Evolutionary conservation across 306 rosid genomes (phyloP), one percentile per base, ranked within the genome.

Genomic region (Urtica urens): DNA sequence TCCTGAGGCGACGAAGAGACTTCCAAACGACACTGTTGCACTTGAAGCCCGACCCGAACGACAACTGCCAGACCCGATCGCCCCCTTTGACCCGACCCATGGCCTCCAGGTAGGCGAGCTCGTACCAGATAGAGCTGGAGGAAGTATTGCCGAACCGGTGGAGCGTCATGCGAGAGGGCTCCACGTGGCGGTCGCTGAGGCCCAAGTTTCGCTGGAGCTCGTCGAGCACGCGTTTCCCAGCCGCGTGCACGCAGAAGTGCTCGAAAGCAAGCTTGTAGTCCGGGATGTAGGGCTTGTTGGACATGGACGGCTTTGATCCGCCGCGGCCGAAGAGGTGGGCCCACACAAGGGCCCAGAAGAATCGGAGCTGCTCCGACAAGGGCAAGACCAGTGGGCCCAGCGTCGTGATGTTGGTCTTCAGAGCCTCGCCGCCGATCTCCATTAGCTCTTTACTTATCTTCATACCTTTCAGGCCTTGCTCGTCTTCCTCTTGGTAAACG

Each of bases 91-190:
- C 92, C 17, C 68, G 71, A 46, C 79, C 97, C 33, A 78, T 84
- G 1, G 95, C 95, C 48, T 90, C 95, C 76, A 90, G 75, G 67
- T 90, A 84, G 44, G 97, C 93, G 39, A 90, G 41, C 49, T 90
- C 87, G 53, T 90, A 90, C 97, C 97, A 90, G 15, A 90, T 84
- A 62, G 95, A 84, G 66, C 95, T 90, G 61, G 95, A 84, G 6
- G 97, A 90, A 0, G 97, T 84, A 84, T 90, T 90, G 8, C 97
- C 97, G 34, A 90, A 90, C 0, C 97, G 80, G 30, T 84, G 83
- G 46, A 84, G 48, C 1, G 95, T 90, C 97, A 84, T 79, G 42
- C 87, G 66, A 0, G 97, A 90, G 0, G 97, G 82, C 18, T 90
- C 97, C 71, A 90, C 67, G 76, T 90, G 86, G 55, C 62, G 70